A percentile compares a stretch with the other conserved stretches of the same genome.
Conservation (phyloP, 768 basidiomycete genomes). For the Tylopilus balloui region DNA sequence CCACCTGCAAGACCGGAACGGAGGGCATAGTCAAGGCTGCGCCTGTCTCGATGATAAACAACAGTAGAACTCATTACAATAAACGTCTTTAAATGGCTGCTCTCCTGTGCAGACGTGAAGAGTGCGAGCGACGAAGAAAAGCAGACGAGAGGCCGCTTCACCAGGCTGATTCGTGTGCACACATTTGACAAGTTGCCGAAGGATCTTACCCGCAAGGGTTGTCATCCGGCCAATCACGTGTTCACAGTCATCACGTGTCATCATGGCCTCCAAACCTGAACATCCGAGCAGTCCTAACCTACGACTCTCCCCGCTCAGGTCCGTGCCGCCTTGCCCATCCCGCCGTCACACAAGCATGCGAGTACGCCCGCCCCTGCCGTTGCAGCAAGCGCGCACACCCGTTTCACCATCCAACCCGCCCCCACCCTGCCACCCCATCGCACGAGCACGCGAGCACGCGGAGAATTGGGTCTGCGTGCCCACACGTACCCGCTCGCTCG, state of each 20-base stretch:
- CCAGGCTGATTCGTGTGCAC: not conserved
- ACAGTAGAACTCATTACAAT: constrained; percentile 34
- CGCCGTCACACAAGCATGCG: too few relatives aligned
- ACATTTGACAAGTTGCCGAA: constrained; percentile 1
- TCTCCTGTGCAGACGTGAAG: constrained; percentile 14
- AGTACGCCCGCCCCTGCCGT: too few relatives aligned
- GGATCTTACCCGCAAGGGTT: constrained; percentile 12
- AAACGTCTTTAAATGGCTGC: not conserved
- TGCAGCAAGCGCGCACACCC: too few relatives aligned
- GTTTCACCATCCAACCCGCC: too few relatives aligned
- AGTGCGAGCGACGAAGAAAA: not conserved
- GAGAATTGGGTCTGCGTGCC: too few relatives aligned
- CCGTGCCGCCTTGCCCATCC: too few relatives aligned
- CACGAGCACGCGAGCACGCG: too few relatives aligned
- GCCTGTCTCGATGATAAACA: constrained; percentile 45
- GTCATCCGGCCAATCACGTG: not conserved
- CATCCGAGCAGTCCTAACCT: not conserved
- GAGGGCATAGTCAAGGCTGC: constrained; percentile 56
- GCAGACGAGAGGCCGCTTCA: not conserved
- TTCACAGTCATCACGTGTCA: not conserved
- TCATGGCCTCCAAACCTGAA: not conserved
- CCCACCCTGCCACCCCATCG: too few relatives aligned
- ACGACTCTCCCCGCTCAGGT: too few relatives aligned
- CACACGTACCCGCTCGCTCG: too few relatives aligned
- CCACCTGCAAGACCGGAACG: constrained; percentile 91